Base-by-base conservation (phyloP, 2,329 filamentous ascomycete species). In the Helminthosporium solani region DNA sequence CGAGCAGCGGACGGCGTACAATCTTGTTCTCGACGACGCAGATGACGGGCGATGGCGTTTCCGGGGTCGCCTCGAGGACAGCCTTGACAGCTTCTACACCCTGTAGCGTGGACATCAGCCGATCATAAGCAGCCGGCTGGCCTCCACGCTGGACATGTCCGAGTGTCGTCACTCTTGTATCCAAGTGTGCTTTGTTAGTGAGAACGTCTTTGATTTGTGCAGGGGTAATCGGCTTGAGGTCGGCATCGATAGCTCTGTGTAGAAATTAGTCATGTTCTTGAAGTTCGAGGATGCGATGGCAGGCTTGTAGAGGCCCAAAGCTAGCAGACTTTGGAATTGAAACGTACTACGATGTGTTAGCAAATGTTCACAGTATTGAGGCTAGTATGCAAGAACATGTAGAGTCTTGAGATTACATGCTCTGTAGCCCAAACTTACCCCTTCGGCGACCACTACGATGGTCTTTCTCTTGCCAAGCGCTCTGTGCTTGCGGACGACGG, bases 21-120 rank as follows among this genome's bases (percentile, higher is more conserved):
- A 99, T 97, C 76, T 99, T 95, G 80, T 97, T 97, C 77, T 99
- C 94, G 54, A 86, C 91, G 58, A 99, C 91, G 58, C 90, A 91
- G 66, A 99, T 97, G 65, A 99, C 91, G 47, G 90, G 92, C 39
- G 90, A 96, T 44, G 90, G 88, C 0, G 88, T 92, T 34, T 94
- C 87, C 8, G 94, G 90, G 0, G 85, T 95, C 21, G 61, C 64
- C 42, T 67, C 63, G 33, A 66, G 50, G 9, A 66, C 63, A 16
- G 63, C 63, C 49, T 63, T 64, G 34, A 66, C 63, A 12, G 63
- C 63, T 37, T 66, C 63, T 33, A 55, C 21, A 46, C 60, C 94
- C 68, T 99, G 94, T 28, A 97, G 76, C 0, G 94, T 99, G 6
- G 87, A 85, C 38, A 99, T 80, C 83, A 94, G 92, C 57, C 94